Percentiles rank a stretch among this genome's conserved stretches.
phyloP scores from a whole-genome alignment of 2,329 filamentous ascomycete species.

The Hirsutella thompsonii region DNA sequence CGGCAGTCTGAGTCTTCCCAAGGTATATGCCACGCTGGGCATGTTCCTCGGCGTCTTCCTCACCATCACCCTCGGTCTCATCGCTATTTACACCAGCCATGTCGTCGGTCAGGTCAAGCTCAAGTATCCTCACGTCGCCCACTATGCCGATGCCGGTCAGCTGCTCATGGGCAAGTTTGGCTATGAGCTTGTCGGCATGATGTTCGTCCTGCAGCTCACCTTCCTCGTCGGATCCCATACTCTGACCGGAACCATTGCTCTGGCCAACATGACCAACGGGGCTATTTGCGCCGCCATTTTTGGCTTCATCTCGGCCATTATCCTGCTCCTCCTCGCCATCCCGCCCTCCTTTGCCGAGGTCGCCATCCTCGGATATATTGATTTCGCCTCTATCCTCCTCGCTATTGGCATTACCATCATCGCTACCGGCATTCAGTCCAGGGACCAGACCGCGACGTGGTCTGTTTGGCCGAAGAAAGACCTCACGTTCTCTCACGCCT shows the following conservation, averaged over 20 bases:
- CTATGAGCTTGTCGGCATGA: conserved; percentile 47
- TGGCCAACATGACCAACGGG: conserved; percentile 50
- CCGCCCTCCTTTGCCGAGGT: conserved; percentile 35
- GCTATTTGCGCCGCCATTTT: conserved; percentile 32
- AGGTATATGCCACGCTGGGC: conserved; percentile 38
- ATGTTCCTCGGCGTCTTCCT: conserved; percentile 36
- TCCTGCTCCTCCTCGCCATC: conserved; percentile 31
- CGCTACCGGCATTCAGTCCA: conserved; percentile 39
- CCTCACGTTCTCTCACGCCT: conserved; percentile 38
- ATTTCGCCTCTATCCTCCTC: conserved; percentile 48
- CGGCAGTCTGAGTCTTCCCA: conserved; percentile 36
- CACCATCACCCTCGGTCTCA: conserved; percentile 26
- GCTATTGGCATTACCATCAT: conserved; percentile 57
- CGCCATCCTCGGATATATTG: conserved; percentile 35
- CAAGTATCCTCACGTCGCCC: conserved; percentile 42
- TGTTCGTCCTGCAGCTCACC: conserved; percentile 50
- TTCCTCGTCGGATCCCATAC: conserved; percentile 64
- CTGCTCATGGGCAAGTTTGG: conserved; percentile 48
- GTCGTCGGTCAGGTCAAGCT: conserved; percentile 35
- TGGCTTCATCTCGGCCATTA: conserved; percentile 30
- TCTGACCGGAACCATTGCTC: conserved; percentile 55
- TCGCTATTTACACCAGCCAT: conserved; percentile 35
- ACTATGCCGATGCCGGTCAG: conserved; percentile 55
- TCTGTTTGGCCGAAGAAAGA: conserved; percentile 31
- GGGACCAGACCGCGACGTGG: conserved; percentile 21